Conservation (phyloP, 2,329 filamentous ascomycete genomes). For the Xylaria sp. region DNA sequence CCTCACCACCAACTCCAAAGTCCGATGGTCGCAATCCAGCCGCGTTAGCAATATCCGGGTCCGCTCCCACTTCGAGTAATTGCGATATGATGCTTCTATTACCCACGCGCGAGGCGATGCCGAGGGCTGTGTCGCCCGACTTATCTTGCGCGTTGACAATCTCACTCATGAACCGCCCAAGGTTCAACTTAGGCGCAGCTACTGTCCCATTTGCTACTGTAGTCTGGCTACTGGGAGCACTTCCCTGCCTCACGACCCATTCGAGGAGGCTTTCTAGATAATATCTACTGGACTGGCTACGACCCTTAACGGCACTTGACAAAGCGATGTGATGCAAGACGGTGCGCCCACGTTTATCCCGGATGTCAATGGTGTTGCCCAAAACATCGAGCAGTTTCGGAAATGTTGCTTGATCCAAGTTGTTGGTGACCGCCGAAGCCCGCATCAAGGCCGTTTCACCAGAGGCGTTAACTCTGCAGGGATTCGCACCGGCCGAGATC, state of each 20-base stretch:
- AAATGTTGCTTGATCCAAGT: conserved; percentile 89
- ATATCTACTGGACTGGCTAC: conserved; percentile 90
- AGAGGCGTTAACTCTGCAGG: conserved; percentile 85
- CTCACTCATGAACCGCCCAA: conserved; percentile 94
- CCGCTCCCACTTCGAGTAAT: conserved; percentile 91
- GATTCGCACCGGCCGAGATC: conserved; percentile 84
- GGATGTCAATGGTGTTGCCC: conserved; percentile 87
- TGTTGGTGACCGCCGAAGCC: conserved; percentile 92
- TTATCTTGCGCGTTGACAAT: conserved; percentile 97
- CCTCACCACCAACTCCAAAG: conserved; percentile 83
- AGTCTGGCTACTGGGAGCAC: conserved; percentile 65
- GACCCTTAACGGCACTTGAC: conserved; percentile 93
- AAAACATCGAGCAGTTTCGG: conserved; percentile 89
- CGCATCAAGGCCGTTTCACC: conserved; percentile 95
- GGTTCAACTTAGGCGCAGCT: conserved; percentile 74
- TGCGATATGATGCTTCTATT: conserved; percentile 98
- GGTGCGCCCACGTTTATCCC: conserved; percentile 88
- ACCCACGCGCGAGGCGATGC: conserved; percentile 90
- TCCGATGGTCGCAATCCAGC: conserved; percentile 90
- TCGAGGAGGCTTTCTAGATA: conserved; percentile 95
- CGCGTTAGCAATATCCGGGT: conserved; percentile 90
- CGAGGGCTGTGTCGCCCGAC: conserved; percentile 92
- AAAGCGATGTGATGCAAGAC: conserved; percentile 97
- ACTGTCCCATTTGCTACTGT: conserved; percentile 47
- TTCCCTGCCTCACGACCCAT: conserved; percentile 90